Conservation (phyloP, 2,329 filamentous ascomycete genomes). For the Teratosphaeria zuluensis region DNA sequence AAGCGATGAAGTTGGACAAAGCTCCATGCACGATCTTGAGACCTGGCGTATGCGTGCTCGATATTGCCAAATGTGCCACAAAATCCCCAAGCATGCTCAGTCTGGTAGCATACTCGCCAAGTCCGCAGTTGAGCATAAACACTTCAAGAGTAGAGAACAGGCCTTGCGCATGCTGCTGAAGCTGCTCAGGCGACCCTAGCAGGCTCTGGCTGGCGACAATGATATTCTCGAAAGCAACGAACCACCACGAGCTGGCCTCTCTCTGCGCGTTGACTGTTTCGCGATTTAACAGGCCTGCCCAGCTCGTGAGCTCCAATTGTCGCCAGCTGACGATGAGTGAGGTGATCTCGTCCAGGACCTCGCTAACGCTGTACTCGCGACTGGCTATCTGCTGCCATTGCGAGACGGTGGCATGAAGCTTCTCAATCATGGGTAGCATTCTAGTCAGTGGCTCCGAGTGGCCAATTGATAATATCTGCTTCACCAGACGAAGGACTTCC, state of each 20-base stretch:
- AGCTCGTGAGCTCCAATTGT: constrained; percentile 81
- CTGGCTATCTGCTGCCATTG: constrained; percentile 96
- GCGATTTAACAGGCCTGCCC: constrained; percentile 78
- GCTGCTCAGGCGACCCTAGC: constrained; percentile 9
- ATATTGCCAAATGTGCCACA: constrained; percentile 53
- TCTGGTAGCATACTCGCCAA: constrained; percentile 68
- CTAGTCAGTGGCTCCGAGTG: constrained; percentile 79
- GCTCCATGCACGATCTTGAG: constrained; percentile 52
- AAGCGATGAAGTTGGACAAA: constrained; percentile 65
- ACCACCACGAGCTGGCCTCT: constrained; percentile 88
- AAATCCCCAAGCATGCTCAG: constrained; percentile 56
- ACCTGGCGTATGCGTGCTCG: constrained; percentile 44
- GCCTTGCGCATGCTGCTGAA: constrained; percentile 55
- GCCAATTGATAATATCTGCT: constrained; percentile 63
- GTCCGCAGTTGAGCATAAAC: constrained; percentile 68
- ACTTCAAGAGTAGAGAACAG: constrained; percentile 66
- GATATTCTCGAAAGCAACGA: constrained; percentile 84
- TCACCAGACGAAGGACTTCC: constrained; percentile 67
- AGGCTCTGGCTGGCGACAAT: constrained; percentile 44
- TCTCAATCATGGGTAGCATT: constrained; percentile 77
- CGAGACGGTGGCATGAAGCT: constrained; percentile 72
- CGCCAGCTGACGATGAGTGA: constrained; percentile 79
- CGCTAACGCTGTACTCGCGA: constrained; percentile 59
- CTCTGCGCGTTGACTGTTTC: constrained; percentile 67
- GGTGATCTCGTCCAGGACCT: constrained; percentile 68